Evolutionary conservation across 371 early-diverging fungal genomes (phyloP), one percentile per base, ranked within the genome.

Genomic region (Mucor velutinosus): DNA sequence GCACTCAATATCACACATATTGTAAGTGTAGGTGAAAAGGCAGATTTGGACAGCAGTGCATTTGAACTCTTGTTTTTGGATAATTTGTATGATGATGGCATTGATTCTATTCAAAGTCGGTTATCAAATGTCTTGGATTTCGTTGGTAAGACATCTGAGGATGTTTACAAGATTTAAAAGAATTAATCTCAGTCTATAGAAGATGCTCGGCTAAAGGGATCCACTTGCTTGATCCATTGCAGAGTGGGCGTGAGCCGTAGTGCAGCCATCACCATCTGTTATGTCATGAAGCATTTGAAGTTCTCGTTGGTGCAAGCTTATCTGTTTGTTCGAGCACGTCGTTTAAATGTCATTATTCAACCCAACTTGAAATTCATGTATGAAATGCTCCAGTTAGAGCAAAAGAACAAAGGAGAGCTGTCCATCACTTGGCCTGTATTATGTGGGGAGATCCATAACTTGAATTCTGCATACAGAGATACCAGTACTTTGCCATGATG

Each of bases 341-440:
- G 90, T 12, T 62, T 90, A 14, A 87, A 86, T 72, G 89, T 90
- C 11, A 88, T 90, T 43, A 90, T 90, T 23, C 90, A 90, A 49
- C 90, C 90, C n/a, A 90, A 90, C 62, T 66, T 90, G 10, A 80
- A 86, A 58, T 88, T 90, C 53, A 88, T 90, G 86, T 90, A 88
- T 61, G 89, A 90, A 65, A 73, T 90, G 58, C 51, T 90, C 19
- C 88, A 88, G 49, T 74, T 87, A 67, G 90, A 90, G 61, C 87
- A 87, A 64, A 76, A 55, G 3, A 37, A 79, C n/a, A 39, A 32
- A 14, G 80, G 82, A 5, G 53, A 37, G 14, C 30, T 58, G 5
- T 70, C 62, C 15, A 71, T 84, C 1, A 58, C 74, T 33, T 84
- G 84, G 84, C 81, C 76, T 14, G 60, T 72, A 2, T 60, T 84